Conservation (phyloP, 2,329 filamentous ascomycete genomes). For the Botrytis hyacinthi region DNA sequence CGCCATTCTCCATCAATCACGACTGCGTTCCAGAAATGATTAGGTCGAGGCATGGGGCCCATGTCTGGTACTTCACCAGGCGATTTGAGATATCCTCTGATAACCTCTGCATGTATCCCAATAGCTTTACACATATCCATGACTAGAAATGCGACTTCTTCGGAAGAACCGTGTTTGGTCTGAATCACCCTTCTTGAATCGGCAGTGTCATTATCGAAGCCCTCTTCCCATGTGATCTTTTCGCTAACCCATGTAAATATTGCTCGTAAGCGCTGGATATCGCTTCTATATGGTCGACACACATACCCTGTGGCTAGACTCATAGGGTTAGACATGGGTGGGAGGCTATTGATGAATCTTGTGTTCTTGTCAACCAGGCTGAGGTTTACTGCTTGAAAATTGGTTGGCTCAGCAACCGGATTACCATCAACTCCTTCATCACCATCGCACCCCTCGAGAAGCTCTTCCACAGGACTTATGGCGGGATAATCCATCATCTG, state of each 20-base stretch:
- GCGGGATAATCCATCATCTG: constrained; percentile 92
- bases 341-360: constrained; percentile 81
- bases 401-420: constrained; percentile 76
- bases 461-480: constrained; percentile 83
- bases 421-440: constrained; percentile 85
- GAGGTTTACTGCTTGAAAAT: constrained; percentile 78
- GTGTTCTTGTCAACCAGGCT: constrained; percentile 93
- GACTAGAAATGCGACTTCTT: constrained; percentile 87
- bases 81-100: constrained; percentile 85
- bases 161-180: constrained; percentile 76
- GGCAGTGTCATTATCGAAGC: constrained; percentile 72
- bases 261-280: constrained; percentile 86
- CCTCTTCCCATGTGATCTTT: constrained; percentile 92
- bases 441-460: constrained; percentile 81
- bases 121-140: constrained; percentile 92
- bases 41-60: constrained; percentile 78
- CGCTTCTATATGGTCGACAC: constrained; percentile 89
- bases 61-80: constrained; percentile 82
- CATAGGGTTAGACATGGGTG: constrained; percentile 76
- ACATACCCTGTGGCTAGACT: constrained; percentile 87
- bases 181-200: constrained; percentile 84
- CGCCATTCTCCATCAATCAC: constrained; percentile 94
- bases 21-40: constrained; percentile 98
- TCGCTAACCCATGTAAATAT: constrained; percentile 99
- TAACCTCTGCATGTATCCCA: constrained; percentile 81